These are phyloP conservation scores for Potentilla sterilis DNA, from an alignment of 306 rosid genomes.

Conservation along the genomic window DNA sequence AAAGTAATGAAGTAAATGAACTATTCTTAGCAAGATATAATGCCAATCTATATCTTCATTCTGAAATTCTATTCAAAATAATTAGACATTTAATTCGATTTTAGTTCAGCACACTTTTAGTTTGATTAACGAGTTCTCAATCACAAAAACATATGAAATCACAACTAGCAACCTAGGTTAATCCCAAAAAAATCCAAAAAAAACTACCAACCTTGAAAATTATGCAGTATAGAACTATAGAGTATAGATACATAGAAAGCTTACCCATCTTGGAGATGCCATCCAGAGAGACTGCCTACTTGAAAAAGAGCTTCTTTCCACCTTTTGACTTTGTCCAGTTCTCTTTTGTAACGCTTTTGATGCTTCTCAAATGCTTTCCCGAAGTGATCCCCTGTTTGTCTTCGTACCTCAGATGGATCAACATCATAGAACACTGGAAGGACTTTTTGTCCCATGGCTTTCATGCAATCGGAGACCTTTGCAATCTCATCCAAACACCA, in stretches of 20 bases:
- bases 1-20: not conserved
- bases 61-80: no score
- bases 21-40: no score
- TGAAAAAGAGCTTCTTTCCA: not conserved
- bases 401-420: not conserved
- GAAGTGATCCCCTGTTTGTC: not conserved
- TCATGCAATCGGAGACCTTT: not conserved
- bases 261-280: not conserved
- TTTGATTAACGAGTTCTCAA: no score
- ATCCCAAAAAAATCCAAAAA: no score
- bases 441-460: not conserved
- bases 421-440: not conserved
- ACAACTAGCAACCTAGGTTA: no score
- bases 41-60: no score
- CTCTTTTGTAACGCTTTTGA: not conserved
- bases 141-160: no score
- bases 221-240: no score
- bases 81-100: no score
- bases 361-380: not conserved
- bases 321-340: not conserved
- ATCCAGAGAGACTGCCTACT: not conserved
- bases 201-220: no score
- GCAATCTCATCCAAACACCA: slow-evolving; percentile 1
- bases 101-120: no score
- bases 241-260: no score